Evolutionary conservation across 1,284 basidiomycete species (phyloP), one percentile per base, ranked within the genome.

Genomic region (Schizophyllum commune): DNA sequence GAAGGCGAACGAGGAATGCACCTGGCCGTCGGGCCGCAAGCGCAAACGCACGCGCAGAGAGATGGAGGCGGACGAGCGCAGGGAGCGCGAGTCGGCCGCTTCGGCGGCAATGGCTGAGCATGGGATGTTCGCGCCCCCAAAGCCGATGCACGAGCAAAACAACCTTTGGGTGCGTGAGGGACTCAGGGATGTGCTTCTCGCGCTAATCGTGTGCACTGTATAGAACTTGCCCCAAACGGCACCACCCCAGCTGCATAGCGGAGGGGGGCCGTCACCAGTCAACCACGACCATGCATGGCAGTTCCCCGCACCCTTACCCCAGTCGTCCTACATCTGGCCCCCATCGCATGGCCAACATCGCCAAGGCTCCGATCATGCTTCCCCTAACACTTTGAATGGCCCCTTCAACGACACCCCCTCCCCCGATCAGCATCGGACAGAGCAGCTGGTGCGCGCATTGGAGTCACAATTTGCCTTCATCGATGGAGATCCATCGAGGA

Each of bases 1-100:
- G 5, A 75, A 73, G 61, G 69, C 71, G 1, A 64, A 67, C 8
- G 70, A 70, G 8, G 64, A 65, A 19, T 77, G 76, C 62, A 68
- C 71, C 56, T 76, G 73, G 73, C 75, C 75, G 0, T 65, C 69
- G 5, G 73, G 72, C 4, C 66, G 75, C 21, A 68, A 71, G 19
- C 69, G 72, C 56, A 76, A 76, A 66, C 65, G 76, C 55, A 77
- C 75, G n/a, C 58, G 64, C n/a, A 47, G 61, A 32, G 73, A 76
- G 67, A 77, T 77, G 75, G 73, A 76, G 60, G 74, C 72, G 57
- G 75, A 74, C 19, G 70, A 71, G 32, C 65, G 67, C 22, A 61
- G 59, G 19, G 70, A 72, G 53, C 61, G 66, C 61, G 56, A 67
- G 60, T 59, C 56, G 22, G 47, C 56, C 33, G 55, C 52, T 13